Conservation (phyloP, 345 rosid genomes). For the Citrus maxima region DNA sequence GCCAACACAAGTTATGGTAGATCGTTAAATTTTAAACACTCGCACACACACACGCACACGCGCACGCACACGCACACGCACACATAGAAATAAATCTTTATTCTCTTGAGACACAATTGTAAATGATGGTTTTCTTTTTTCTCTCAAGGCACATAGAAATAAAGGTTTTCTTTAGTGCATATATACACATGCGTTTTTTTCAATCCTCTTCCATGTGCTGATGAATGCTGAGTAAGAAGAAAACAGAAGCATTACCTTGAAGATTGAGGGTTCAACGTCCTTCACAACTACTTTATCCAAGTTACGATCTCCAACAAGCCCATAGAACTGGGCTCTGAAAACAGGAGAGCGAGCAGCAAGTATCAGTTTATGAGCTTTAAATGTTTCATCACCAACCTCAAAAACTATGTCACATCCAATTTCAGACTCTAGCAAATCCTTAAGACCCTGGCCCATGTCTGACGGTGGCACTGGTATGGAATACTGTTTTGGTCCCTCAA, state of each 20-base stretch:
- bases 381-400: slow-evolving; percentile 71
- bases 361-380: slow-evolving; percentile 80
- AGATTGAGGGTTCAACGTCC: slow-evolving; percentile 80
- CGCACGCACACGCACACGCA: too few relatives aligned
- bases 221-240: not conserved
- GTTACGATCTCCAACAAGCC: slow-evolving; percentile 74
- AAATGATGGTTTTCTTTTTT: not conserved
- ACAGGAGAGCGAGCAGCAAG: slow-evolving; percentile 96
- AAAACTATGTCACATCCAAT: slow-evolving; percentile 72
- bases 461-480: slow-evolving; percentile 60
- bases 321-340: slow-evolving; percentile 89
- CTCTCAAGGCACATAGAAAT: not conserved
- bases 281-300: slow-evolving; percentile 50
- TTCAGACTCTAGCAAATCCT: slow-evolving; percentile 70
- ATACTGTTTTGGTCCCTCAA: slow-evolving; percentile 67
- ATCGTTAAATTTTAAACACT: not conserved
- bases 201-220: not conserved
- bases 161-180: not conserved
- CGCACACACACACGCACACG: too few relatives aligned
- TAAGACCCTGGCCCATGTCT: slow-evolving; percentile 71
- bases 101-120: not conserved
- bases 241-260: slow-evolving; percentile 54
- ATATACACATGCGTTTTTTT: not conserved
- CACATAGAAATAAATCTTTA: not conserved
- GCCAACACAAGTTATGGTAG: not conserved